These are phyloP conservation scores for Lichtheimia ramosa DNA, from an alignment of 371 early-diverging fungal species.

Conservation along the genomic window DNA sequence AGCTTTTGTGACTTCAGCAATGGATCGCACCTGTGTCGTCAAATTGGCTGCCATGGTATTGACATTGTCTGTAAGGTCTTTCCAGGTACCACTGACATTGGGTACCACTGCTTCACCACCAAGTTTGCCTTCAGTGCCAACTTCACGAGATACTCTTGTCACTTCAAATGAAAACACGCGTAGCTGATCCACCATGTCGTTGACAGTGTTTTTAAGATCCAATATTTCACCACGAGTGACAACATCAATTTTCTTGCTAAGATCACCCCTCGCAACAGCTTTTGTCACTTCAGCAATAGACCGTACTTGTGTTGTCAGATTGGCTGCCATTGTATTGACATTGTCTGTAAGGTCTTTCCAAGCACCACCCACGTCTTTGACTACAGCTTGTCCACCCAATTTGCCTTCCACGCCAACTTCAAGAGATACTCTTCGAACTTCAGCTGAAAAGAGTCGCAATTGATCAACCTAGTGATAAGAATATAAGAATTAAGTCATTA, in stretches of 20 bases:
- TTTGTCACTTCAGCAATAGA: conserved; percentile 47
- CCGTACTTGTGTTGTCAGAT: conserved; percentile 51
- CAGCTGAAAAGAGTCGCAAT: too few species aligned
- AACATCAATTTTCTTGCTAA: conserved; percentile 30
- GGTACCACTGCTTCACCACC: too few species aligned
- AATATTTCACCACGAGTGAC: conserved; percentile 33
- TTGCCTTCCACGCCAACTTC: too few species aligned
- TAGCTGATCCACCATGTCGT: conserved; percentile 47
- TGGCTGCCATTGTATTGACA: conserved; percentile 42
- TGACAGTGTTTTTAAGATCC: conserved; percentile 57
- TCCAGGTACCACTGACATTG: conserved; percentile 50
- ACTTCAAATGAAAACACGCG: too few species aligned
- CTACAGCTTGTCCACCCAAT: conserved; percentile 15
- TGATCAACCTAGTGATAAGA: neutral
- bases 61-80: conserved; percentile 41
- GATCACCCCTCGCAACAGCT: conserved; percentile 51
- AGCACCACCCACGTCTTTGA: conserved; percentile 49
- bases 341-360: conserved; percentile 54
- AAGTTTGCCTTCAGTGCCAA: too few species aligned
- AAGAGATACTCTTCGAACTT: too few species aligned
- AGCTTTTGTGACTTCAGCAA: conserved; percentile 34
- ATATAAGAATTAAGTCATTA: conserved; percentile 14
- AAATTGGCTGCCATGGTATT: conserved; percentile 42
- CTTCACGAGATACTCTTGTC: too few species aligned
- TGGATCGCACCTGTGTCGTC: conserved; percentile 51